Evolutionary conservation across 2,329 filamentous ascomycete genomes (phyloP).

Genomic region (Pseudomassariella vexata): DNA sequence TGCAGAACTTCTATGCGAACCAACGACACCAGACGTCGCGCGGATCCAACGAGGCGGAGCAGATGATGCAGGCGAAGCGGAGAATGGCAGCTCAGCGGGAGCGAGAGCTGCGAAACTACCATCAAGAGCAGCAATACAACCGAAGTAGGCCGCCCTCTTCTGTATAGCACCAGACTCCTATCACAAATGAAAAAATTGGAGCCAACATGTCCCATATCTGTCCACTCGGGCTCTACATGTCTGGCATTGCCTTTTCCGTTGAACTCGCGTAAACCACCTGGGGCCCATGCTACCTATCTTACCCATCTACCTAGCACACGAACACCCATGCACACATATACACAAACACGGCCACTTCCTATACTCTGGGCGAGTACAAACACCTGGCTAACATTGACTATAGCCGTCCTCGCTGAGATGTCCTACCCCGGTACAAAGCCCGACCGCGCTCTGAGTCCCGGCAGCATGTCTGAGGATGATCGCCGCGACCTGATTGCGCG

Average conservation of each 20-base stretch:
- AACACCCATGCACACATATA: no score
- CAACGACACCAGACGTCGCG: constrained; percentile 86
- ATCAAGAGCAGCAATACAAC: constrained; percentile 99
- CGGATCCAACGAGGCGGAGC: constrained; percentile 85
- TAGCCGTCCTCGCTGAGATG: constrained; percentile 47
- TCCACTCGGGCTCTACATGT: no score
- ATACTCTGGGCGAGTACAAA: no score
- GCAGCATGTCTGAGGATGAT: constrained; percentile 86
- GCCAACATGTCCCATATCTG: constrained; percentile 19
- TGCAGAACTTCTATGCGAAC: constrained; percentile 89
- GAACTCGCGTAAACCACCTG: no score
- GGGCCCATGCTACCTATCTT: no score
- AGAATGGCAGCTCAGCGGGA: constrained; percentile 98
- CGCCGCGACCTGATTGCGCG: constrained; percentile 93
- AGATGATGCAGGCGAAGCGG: constrained; percentile 98
- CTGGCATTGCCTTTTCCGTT: no score
- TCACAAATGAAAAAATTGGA: constrained; percentile 26
- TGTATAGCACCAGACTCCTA: constrained; percentile 56
- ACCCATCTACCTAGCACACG: no score
- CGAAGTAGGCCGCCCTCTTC: constrained; percentile 87
- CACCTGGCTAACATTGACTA: constrained; percentile 16
- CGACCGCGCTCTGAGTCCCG: constrained; percentile 79
- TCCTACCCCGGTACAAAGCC: constrained; percentile 61
- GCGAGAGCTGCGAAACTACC: constrained; percentile 98
- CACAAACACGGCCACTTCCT: no score